Conservation (phyloP, 768 basidiomycete genomes). For the Boletus fagicola region DNA sequence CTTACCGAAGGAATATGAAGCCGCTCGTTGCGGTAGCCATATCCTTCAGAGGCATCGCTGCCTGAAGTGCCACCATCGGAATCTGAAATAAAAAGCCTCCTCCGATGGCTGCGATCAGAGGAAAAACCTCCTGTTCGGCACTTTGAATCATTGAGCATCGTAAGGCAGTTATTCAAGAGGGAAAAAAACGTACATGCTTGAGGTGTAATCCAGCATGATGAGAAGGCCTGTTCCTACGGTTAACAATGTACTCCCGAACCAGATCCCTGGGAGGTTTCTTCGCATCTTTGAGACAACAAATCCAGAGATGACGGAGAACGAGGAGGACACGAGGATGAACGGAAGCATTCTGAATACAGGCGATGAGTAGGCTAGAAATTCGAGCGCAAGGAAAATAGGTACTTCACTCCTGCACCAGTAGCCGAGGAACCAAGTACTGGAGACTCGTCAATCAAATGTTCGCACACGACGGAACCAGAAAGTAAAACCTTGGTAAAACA, state of each 20-base stretch:
- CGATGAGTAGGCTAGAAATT: neutral
- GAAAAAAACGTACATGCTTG: slow-evolving; percentile 41
- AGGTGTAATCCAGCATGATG: slow-evolving; percentile 60
- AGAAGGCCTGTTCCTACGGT: slow-evolving; percentile 69
- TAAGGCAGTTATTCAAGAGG: neutral
- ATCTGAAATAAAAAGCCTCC: slow-evolving; percentile 62
- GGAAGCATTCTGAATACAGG: slow-evolving; percentile 58
- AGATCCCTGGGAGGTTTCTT: slow-evolving; percentile 60
- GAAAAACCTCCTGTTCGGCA: slow-evolving; percentile 60
- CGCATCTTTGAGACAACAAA: slow-evolving; percentile 56
- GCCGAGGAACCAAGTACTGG: slow-evolving; percentile 68
- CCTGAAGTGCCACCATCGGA: slow-evolving; percentile 76
- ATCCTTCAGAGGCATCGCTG: slow-evolving; percentile 80
- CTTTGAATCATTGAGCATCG: slow-evolving; percentile 33
- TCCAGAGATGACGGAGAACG: slow-evolving; percentile 55
- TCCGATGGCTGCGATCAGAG: slow-evolving; percentile 64
- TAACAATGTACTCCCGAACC: slow-evolving; percentile 58
- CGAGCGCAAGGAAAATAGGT: slow-evolving; percentile 39
- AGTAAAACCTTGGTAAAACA: slow-evolving; percentile 59
- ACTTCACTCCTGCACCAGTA: slow-evolving; percentile 66
- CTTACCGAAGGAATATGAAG: slow-evolving; percentile 65
- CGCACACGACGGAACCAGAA: neutral
- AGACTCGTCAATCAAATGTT: neutral
- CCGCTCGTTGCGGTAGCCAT: slow-evolving; percentile 81
- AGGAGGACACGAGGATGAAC: slow-evolving; percentile 58